phyloP scores from a whole-genome alignment of 495 filamentous ascomycete genomes.

The Podospora didyma region DNA sequence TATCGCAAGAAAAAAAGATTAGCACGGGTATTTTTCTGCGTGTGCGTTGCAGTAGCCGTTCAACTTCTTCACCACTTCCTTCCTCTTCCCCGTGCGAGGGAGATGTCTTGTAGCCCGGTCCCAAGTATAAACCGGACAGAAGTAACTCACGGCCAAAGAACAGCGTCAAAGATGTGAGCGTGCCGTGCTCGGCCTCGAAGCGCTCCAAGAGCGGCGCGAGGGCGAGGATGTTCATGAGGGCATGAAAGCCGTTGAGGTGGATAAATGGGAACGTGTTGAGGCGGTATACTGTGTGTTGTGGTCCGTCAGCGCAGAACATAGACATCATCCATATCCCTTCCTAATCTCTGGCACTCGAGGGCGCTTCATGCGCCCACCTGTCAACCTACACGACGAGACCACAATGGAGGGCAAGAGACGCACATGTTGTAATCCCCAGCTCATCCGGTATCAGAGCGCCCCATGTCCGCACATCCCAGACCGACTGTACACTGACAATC shows the following conservation, averaged over 20 bases:
- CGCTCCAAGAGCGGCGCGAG: slow-evolving; percentile 81
- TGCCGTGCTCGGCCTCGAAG: slow-evolving; percentile 92
- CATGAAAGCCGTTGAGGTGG: slow-evolving; percentile 75
- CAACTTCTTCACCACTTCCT: background rate
- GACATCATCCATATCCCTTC: background rate
- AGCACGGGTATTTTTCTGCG: no score
- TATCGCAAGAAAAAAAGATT: background rate
- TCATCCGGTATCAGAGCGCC: slow-evolving; percentile 74
- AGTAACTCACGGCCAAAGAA: slow-evolving; percentile 79
- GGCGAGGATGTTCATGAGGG: slow-evolving; percentile 72
- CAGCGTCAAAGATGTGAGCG: slow-evolving; percentile 74
- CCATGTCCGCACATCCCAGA: slow-evolving; percentile 69
- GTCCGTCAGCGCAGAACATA: background rate
- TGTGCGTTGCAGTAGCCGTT: no score
- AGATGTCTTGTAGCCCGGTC: no score
- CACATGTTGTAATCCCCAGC: slow-evolving; percentile 70
- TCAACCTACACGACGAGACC: background rate
- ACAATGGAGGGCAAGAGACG: slow-evolving; percentile 29
- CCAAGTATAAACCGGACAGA: no score
- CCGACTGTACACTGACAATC: slow-evolving; percentile 58
- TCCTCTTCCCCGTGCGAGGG: no score
- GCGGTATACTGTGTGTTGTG: slow-evolving; percentile 67
- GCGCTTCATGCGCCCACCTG: background rate
- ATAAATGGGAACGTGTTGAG: slow-evolving; percentile 90
- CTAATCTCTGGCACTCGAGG: background rate